Evolutionary conservation across 345 rosid genomes (phyloP).

Genomic region (Acer saccharum): DNA sequence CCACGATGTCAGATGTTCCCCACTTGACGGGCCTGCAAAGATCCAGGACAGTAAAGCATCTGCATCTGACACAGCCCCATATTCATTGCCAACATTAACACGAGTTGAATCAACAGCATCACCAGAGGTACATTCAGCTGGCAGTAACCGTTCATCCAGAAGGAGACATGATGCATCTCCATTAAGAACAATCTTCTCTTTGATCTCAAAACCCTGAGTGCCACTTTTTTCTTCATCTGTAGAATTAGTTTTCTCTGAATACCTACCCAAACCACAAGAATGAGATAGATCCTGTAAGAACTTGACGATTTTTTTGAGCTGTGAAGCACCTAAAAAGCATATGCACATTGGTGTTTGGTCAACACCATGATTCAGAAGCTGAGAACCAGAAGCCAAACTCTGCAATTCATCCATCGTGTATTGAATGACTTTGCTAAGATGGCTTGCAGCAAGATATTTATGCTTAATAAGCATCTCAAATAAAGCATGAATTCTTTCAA

Average conservation of each 20-base stretch:
- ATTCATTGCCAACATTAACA: slow-evolving; percentile 34
- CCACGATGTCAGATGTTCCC: slow-evolving; percentile 71
- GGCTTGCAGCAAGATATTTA: slow-evolving; percentile 81
- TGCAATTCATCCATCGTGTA: slow-evolving; percentile 78
- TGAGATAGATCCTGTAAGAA: slow-evolving; percentile 85
- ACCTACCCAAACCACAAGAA: slow-evolving; percentile 72
- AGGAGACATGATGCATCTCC: slow-evolving; percentile 60
- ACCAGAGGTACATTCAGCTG: slow-evolving; percentile 32
- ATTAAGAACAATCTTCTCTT: slow-evolving; percentile 66
- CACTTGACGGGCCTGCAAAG: slow-evolving; percentile 73
- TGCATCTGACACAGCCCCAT: slow-evolving; percentile 36
- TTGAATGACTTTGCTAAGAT: slow-evolving; percentile 73
- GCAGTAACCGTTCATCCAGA: slow-evolving; percentile 59
- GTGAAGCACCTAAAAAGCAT: slow-evolving; percentile 80
- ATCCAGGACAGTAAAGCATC: slow-evolving; percentile 82
- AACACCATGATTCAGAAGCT: slow-evolving; percentile 59
- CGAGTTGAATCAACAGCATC: slow-evolving; percentile 35
- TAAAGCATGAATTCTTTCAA: slow-evolving; percentile 62
- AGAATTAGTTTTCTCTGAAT: slow-evolving; percentile 56
- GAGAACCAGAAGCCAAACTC: slow-evolving; percentile 62
- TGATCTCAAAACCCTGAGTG: slow-evolving; percentile 38
- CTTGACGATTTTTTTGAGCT: slow-evolving; percentile 77
- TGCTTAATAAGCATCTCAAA: slow-evolving; percentile 74
- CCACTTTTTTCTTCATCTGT: slow-evolving; percentile 48
- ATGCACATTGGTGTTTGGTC: slow-evolving; percentile 75